Evolutionary conservation across 805 yeast species (phyloP).

Genomic region (Candida verbasci): DNA sequence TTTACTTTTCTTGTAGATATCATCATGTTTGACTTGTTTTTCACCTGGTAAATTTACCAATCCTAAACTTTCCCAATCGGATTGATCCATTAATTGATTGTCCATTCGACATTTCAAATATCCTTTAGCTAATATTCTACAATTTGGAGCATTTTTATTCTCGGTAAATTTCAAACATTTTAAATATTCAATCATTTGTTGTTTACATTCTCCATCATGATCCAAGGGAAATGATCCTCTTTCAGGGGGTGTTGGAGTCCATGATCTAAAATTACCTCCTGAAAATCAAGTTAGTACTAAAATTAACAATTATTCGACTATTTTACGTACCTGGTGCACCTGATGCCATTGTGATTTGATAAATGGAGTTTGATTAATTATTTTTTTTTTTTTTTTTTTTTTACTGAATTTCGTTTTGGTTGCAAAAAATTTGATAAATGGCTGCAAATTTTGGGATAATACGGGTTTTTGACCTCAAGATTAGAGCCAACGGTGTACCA

Average conservation of each 20-base stretch:
- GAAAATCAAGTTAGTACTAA: background rate
- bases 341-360: constrained; percentile 24
- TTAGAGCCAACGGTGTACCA: no score
- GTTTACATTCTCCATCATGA: constrained; percentile 78
- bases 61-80: constrained; percentile 42
- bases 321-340: constrained; percentile 33
- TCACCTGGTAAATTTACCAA: constrained; percentile 39
- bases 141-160: constrained; percentile 87
- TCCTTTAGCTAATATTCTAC: constrained; percentile 76
- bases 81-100: constrained; percentile 42
- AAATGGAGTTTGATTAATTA: constrained; percentile 1
- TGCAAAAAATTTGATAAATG: background rate
- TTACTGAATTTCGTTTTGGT: background rate
- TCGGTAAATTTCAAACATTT: constrained; percentile 72
- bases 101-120: constrained; percentile 90
- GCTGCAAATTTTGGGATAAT: background rate
- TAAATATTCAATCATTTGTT: constrained; percentile 69
- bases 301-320: background rate
- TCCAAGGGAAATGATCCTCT: constrained; percentile 95
- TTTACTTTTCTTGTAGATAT: constrained; percentile 4
- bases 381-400: background rate
- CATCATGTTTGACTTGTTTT: constrained; percentile 7
- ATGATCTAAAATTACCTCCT: constrained; percentile 28
- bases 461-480: no score
- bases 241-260: constrained; percentile 91